Evolutionary conservation across 306 rosid genomes (phyloP), one percentile per base, ranked within the genome.

Genomic region (Cucurbita moschata): DNA sequence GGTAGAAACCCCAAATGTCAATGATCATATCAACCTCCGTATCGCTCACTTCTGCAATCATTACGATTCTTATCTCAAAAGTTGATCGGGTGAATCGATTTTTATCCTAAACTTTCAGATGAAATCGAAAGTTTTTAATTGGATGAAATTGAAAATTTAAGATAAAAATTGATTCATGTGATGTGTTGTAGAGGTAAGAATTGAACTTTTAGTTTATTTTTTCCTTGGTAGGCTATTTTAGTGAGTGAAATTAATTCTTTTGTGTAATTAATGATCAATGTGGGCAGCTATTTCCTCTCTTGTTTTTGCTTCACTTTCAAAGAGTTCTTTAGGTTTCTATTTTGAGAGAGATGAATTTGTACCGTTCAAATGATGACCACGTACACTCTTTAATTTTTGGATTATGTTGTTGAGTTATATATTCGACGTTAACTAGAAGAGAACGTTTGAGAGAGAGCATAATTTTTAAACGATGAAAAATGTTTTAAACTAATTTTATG

Each of bases 1-100:
- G 99, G 99, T 40, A 82, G 76, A 72, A 89, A 79, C 59, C 83
- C 92, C 0, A 78, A 58, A n/a, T 94, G 99, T 68, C 80, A 68
- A 3, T 90, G 79, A 89, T 14, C 1, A 30, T 30, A 30, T 30
- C 35, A 30, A 30, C 4, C 35, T 30, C 35, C 35, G 4, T 30
- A 30, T 30, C 35, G 35, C 35, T 30, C 35, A 30, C 35, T 2
- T 30, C 35, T 30, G 35, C 4, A 30, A 30, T 30, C 2, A 30
- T 30, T 30, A 30, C 4, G 35, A 30, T 30, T 30, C 4, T 30
- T 30, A 30, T 30, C 35, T 30, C 35, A 30, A 30, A 30, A 38
- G 8, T 61, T 0, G 1, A 4, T 0, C 0, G 39, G 0, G 23
- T n/a, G 9, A 2, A 42, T 64, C 7, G 10, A 10, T 10, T 18